phyloP scores from a whole-genome alignment of 2,329 filamentous ascomycete species.

The Verticillium albo-atrum region DNA sequence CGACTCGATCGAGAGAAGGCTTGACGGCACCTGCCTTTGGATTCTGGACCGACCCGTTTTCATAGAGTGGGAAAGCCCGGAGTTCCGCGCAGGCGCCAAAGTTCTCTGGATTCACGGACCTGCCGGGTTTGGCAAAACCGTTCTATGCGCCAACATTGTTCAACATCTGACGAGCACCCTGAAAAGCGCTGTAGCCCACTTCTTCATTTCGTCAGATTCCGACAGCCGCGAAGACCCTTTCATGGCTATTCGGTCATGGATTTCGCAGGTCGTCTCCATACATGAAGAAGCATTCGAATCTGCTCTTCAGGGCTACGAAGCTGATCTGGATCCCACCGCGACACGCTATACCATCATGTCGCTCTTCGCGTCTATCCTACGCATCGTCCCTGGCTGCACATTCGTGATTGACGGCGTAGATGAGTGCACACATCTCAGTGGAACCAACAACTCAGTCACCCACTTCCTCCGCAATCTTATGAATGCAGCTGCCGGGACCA shows the following conservation, averaged over 20 bases:
- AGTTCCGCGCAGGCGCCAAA: constrained; percentile 1
- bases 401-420: constrained; percentile 29
- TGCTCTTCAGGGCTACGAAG: not conserved
- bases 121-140: constrained; percentile 27
- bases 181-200: constrained; percentile 14
- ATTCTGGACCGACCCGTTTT: constrained; percentile 13
- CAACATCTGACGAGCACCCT: constrained; percentile 10
- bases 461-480: constrained; percentile 14
- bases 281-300: constrained; percentile 11
- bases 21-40: constrained; percentile 21
- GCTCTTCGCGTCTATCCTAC: constrained; percentile 13
- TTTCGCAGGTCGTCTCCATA: constrained; percentile 14
- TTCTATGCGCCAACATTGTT: constrained; percentile 22
- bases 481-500: not conserved
- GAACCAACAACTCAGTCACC: not conserved
- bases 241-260: constrained; percentile 22
- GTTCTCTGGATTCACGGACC: constrained; percentile 26
- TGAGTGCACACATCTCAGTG: constrained; percentile 18
- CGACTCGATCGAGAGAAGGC: constrained; percentile 11
- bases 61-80: constrained; percentile 13
- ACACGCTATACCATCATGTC: constrained; percentile 10
- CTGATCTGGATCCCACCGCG: constrained; percentile 2
- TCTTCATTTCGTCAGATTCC: constrained; percentile 25
- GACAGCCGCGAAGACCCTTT: constrained; percentile 19
- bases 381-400: constrained; percentile 10